Conservation (phyloP, 2,329 filamentous ascomycete genomes). For the Mollisia scopiformis region DNA sequence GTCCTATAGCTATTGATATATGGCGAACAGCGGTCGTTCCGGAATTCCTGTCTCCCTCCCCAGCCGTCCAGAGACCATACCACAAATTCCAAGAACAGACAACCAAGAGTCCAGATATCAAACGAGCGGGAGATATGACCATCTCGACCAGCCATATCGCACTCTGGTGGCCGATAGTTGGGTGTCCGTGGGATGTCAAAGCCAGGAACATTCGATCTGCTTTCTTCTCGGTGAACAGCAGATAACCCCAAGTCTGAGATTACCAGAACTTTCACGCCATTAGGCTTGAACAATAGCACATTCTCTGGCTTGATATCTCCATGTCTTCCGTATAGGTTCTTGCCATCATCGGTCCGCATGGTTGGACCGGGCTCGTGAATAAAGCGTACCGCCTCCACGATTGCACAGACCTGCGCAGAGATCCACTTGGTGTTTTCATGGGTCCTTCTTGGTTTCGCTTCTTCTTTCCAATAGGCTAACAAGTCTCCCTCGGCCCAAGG, state of each 20-base stretch:
- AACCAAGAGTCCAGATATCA: slow-evolving; percentile 36
- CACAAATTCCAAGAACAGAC: slow-evolving; percentile 32
- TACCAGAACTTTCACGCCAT: slow-evolving; percentile 13
- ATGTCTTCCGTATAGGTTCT: slow-evolving; percentile 28
- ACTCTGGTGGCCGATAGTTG: slow-evolving; percentile 29
- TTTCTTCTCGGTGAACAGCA: slow-evolving; percentile 16
- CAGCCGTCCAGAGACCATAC: slow-evolving; percentile 25
- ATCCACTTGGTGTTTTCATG: slow-evolving; percentile 2
- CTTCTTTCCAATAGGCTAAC: slow-evolving; percentile 23
- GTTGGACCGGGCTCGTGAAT: slow-evolving; percentile 18
- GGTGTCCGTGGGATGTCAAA: neutral
- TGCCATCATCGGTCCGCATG: neutral
- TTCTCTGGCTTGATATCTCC: slow-evolving; percentile 36
- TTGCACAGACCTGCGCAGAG: slow-evolving; percentile 6
- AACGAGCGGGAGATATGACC: slow-evolving; percentile 22
- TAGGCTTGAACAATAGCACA: slow-evolving; percentile 29
- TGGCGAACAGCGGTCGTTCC: neutral
- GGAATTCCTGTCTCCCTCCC: neutral
- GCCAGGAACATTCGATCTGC: slow-evolving; percentile 7
- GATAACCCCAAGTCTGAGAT: slow-evolving; percentile 31
- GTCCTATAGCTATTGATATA: neutral
- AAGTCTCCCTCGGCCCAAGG: slow-evolving; percentile 33
- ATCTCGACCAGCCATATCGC: slow-evolving; percentile 6
- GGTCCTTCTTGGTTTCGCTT: neutral
- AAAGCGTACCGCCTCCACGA: slow-evolving; percentile 8